Percentiles rank a stretch among this genome's conserved stretches.
These are phyloP conservation scores for Phylloporus sp. DNA, from an alignment of 768 basidiomycete genomes.

Conservation along the genomic window DNA sequence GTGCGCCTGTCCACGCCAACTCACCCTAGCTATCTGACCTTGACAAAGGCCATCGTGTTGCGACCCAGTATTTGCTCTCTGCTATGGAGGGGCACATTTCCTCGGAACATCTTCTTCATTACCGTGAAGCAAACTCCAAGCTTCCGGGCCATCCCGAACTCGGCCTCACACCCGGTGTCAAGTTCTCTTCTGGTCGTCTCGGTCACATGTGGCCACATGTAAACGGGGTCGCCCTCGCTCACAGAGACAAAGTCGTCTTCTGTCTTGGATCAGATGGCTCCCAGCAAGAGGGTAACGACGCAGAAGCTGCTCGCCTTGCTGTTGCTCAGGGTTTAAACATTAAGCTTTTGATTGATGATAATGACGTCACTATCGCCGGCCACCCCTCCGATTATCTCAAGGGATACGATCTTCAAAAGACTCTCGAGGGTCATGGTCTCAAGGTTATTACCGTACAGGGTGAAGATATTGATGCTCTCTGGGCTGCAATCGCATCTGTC, in stretches of 20 bases:
- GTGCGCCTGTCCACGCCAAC: slow-evolving; percentile 36
- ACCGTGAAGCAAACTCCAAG: slow-evolving; percentile 81
- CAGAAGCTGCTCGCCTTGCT: slow-evolving; percentile 83
- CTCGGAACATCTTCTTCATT: slow-evolving; percentile 74
- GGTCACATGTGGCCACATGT: slow-evolving; percentile 90
- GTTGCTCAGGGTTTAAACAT: slow-evolving; percentile 81
- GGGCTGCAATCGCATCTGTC: slow-evolving; percentile 56
- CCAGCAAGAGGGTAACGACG: slow-evolving; percentile 89
- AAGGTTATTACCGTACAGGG: slow-evolving; percentile 71
- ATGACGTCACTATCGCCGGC: slow-evolving; percentile 90
- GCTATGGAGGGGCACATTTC: slow-evolving; percentile 72
- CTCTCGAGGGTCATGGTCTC: slow-evolving; percentile 77
- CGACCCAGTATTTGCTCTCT: slow-evolving; percentile 82
- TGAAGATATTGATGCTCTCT: slow-evolving; percentile 77
- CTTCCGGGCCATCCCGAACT: slow-evolving; percentile 89
- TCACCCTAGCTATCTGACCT: neutral
- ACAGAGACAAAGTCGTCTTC: slow-evolving; percentile 73
- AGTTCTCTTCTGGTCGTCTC: slow-evolving; percentile 90
- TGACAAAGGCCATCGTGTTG: slow-evolving; percentile 75
- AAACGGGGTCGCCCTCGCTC: slow-evolving; percentile 80
- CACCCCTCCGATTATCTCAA: slow-evolving; percentile 84
- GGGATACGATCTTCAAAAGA: slow-evolving; percentile 69
- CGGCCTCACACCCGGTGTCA: slow-evolving; percentile 87
- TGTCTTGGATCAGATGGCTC: slow-evolving; percentile 87
- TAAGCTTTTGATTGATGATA: slow-evolving; percentile 86